Percentiles rank a stretch among this genome's conserved stretches.
Conservation (phyloP, 768 basidiomycete genomes). For the Amanita phalloides region DNA sequence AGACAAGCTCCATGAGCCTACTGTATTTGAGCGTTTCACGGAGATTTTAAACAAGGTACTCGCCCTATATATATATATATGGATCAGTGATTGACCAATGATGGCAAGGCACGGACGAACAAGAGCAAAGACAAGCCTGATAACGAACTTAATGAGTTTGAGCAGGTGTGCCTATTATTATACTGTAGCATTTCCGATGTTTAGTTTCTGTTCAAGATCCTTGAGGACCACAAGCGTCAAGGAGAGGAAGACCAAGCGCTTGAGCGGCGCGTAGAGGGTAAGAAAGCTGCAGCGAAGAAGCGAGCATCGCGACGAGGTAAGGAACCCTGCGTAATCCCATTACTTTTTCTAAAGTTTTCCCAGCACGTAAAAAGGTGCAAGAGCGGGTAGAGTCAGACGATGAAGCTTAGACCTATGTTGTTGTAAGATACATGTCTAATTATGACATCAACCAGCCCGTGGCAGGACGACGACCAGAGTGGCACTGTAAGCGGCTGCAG, state of each 20-base stretch:
- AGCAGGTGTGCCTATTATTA: conserved; percentile 39
- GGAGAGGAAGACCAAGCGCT: conserved; percentile 89
- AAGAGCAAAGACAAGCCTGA: conserved; percentile 91
- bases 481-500: no score
- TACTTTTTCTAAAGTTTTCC: conserved; percentile 1
- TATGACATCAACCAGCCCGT: not conserved
- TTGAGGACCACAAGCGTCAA: conserved; percentile 73
- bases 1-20: conserved; percentile 88
- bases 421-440: not conserved
- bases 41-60: conserved; percentile 85
- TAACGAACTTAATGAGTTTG: conserved; percentile 90
- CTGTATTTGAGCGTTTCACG: conserved; percentile 70
- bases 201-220: conserved; percentile 40
- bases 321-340: not conserved
- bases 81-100: not conserved
- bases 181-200: not conserved
- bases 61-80: not conserved
- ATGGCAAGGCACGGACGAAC: conserved; percentile 61
- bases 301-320: conserved; percentile 40
- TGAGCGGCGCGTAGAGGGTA: conserved; percentile 76
- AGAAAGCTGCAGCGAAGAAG: conserved; percentile 74
- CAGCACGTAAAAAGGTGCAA: conserved; percentile 13
- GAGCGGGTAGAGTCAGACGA: conserved; percentile 10
- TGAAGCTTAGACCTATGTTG: not conserved
- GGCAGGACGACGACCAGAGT: no score